A percentile compares a stretch with the other conserved stretches of the same genome.
Evolutionary conservation across 1,284 basidiomycete genomes (phyloP).

Genomic region (Ceratobasidium theobromae): DNA sequence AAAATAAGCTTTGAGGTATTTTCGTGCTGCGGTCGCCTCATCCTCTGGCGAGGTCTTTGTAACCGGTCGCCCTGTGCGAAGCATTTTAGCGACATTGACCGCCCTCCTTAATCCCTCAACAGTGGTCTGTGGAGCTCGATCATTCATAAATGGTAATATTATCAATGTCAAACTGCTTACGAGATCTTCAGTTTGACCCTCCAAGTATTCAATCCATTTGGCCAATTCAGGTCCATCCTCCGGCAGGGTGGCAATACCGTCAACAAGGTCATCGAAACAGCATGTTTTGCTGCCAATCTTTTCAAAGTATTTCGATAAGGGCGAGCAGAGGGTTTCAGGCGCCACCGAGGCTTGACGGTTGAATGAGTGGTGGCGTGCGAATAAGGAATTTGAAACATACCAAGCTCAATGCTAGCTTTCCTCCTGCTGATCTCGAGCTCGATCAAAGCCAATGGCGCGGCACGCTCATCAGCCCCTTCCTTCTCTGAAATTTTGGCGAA

Average conservation of each 20-base stretch:
- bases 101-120: conserved; percentile 26
- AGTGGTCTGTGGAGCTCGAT: not conserved
- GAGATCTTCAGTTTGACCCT: conserved; percentile 19
- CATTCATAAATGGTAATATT: not conserved
- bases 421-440: conserved; percentile 68
- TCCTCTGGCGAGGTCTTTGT: conserved; percentile 24
- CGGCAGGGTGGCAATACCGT: conserved; percentile 44
- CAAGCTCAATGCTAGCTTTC: conserved; percentile 20
- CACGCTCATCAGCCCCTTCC: conserved; percentile 70
- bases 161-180: conserved; percentile 38
- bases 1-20: conserved; percentile 60
- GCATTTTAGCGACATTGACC: conserved; percentile 19
- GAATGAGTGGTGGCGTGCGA: conserved; percentile 36
- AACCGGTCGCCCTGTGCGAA: conserved; percentile 15
- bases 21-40: conserved; percentile 7
- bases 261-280: conserved; percentile 77
- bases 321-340: conserved; percentile 26
- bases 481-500: conserved; percentile 57
- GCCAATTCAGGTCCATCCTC: conserved; percentile 45
- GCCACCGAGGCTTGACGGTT: conserved; percentile 10
- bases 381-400: conserved; percentile 10
- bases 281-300: conserved; percentile 77
- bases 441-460: conserved; percentile 65
- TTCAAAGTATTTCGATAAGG: conserved; percentile 60
- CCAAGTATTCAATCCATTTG: conserved; percentile 34